Evolutionary conservation across 2,329 filamentous ascomycete species (phyloP), one percentile per base, ranked within the genome.

Genomic region (Metarhizium robertsii): DNA sequence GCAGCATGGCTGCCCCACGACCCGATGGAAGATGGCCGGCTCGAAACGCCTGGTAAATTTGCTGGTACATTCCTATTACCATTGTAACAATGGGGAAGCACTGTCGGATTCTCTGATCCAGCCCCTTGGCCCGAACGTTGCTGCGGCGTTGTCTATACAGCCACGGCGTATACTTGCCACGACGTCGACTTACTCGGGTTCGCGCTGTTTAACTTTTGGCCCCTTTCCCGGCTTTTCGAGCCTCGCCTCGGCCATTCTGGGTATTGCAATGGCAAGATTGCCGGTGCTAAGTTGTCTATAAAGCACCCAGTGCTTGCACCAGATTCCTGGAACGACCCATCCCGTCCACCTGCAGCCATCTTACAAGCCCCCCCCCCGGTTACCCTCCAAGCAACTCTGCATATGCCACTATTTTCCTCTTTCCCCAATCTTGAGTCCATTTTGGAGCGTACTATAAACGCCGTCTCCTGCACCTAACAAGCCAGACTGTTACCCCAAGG

Each of bases 1-100:
- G 52, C 38, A 52, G 53, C 53, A 30, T 55, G 53, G 53, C 48
- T 18, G 32, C 48, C 48, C 48, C 53, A 47, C 48, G 42, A 47
- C 7, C 18, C 49, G 25, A 47, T 52, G 42, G 30, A 30, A 29
- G 6, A 16, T 20, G 7, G 10, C 25, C 10, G 32, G 45, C 13
- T 42, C n/a, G 43, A 34, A 48, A 18, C 38, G 42, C 42, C 46
- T 46, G 18, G 40, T 29, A 53, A n/a, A 40, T 11, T 40, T 13
- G 13, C 38, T 40, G 38, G 11, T 40, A 40, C 11, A 16, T 40
- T 13, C 4, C 13, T 13, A 16, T 16, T 40, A 40, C 38, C 2
- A 40, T 16, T 11, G 42, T 18, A 48, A 55, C 49, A 55, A 55
- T 55, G 32, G 53, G 32, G 40, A 47, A 20, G 34, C 25, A 16